Percentiles rank a stretch among this genome's conserved stretches.
Evolutionary conservation across 73 alveolate genomes (phyloP).

Genomic region (Tetrahymena borealis): DNA sequence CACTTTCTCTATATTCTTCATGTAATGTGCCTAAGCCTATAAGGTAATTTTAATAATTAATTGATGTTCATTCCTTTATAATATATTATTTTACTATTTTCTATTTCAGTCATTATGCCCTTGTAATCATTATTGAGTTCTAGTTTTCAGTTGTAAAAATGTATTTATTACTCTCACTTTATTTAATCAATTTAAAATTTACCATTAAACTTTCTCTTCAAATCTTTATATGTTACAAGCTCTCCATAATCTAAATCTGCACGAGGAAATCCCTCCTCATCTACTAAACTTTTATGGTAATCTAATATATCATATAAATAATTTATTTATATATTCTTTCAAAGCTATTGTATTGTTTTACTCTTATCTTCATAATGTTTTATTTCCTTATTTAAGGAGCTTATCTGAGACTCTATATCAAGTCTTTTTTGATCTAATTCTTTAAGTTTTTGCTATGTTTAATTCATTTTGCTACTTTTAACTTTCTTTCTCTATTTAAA

Average conservation of each 20-base stretch:
- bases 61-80: constrained; percentile 19
- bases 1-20: constrained; percentile 14
- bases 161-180: not conserved
- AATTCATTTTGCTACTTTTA: not conserved
- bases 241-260: constrained; percentile 77
- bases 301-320: too few relatives aligned
- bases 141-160: not conserved
- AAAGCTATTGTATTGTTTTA: too few relatives aligned
- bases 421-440: not conserved
- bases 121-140: constrained; percentile 80
- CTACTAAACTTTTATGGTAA: constrained; percentile 79
- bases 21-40: constrained; percentile 7
- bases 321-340: too few relatives aligned
- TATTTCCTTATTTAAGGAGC: not conserved
- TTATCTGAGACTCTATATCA: not conserved
- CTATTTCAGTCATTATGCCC: constrained; percentile 79
- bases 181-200: constrained; percentile 30
- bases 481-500: not conserved
- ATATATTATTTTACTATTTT: constrained; percentile 52
- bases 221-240: constrained; percentile 56
- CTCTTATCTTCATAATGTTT: not conserved
- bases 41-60: constrained; percentile 38
- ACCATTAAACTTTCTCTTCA: constrained; percentile 59
- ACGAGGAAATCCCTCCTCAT: constrained; percentile 93
- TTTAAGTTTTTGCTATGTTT: not conserved